Conservation (phyloP, 768 basidiomycete genomes). For the Coprinopsis strossmayeri region DNA sequence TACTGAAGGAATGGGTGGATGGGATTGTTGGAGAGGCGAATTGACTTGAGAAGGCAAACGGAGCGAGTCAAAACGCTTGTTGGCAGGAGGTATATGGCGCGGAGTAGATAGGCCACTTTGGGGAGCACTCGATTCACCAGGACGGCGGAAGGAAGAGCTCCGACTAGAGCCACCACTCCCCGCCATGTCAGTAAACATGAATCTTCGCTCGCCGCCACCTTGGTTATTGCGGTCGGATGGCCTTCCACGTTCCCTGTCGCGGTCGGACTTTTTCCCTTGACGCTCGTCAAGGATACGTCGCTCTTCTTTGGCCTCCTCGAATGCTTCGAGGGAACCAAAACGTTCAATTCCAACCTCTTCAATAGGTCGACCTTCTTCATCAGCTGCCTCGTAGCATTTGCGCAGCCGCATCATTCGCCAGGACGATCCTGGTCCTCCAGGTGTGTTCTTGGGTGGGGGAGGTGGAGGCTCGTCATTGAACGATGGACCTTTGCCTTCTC, state of each 20-base stretch:
- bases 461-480: constrained; percentile 30
- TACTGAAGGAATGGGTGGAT: constrained; percentile 86
- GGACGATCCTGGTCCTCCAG: constrained; percentile 88
- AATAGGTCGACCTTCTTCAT: constrained; percentile 69
- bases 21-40: constrained; percentile 54
- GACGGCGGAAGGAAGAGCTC: constrained; percentile 85
- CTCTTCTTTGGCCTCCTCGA: constrained; percentile 87
- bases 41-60: constrained; percentile 52
- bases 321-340: constrained; percentile 80
- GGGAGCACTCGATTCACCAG: constrained; percentile 44
- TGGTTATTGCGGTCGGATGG: constrained; percentile 23
- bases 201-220: constrained; percentile 41
- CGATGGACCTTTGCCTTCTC: constrained; percentile 34
- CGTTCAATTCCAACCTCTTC: constrained; percentile 84
- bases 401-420: constrained; percentile 99
- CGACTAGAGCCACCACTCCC: constrained; percentile 65
- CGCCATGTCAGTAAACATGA: constrained; percentile 63
- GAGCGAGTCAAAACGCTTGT: constrained; percentile 54
- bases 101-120: constrained; percentile 58
- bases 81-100: constrained; percentile 33
- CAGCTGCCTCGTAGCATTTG: constrained; percentile 82
- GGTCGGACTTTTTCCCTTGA: constrained; percentile 43
- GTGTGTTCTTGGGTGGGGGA: constrained; percentile 46
- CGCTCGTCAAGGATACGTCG: constrained; percentile 80
- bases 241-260: constrained; percentile 28